Conservation (phyloP, 805 yeast genomes). For the Candida germanica region DNA sequence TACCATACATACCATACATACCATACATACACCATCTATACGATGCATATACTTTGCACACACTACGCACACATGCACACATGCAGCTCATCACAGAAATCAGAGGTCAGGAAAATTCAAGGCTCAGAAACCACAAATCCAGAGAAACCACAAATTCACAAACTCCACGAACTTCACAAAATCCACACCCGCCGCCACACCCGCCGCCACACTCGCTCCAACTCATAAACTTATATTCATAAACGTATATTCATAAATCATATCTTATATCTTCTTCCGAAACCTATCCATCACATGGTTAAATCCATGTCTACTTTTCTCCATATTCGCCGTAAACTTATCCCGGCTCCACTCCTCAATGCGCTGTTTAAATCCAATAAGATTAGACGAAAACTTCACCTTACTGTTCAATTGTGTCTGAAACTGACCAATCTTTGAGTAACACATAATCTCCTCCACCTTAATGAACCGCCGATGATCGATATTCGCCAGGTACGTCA, state of each 20-base stretch:
- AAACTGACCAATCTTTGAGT: slow-evolving; percentile 33
- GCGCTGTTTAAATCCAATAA: slow-evolving; percentile 62
- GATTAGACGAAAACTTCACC: slow-evolving; percentile 72
- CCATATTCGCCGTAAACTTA: slow-evolving; percentile 65
- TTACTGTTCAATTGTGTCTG: slow-evolving; percentile 50
- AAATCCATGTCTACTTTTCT: slow-evolving; percentile 68
- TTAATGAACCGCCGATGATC: slow-evolving; percentile 78
- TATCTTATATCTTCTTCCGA: slow-evolving; percentile 19
- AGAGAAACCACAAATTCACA: too few relatives aligned
- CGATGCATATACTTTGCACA: too few relatives aligned
- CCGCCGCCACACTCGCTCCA: too few relatives aligned
- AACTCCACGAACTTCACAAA: too few relatives aligned
- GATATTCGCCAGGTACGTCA: slow-evolving; percentile 73
- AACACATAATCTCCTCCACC: slow-evolving; percentile 74
- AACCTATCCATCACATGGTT: slow-evolving; percentile 70
- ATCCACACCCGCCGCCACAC: too few relatives aligned
- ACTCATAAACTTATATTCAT: too few relatives aligned
- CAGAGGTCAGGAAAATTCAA: too few relatives aligned
- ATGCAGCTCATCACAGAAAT: too few relatives aligned
- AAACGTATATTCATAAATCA: not conserved
- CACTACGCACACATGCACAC: too few relatives aligned
- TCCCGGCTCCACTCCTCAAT: slow-evolving; percentile 81
- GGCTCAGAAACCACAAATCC: too few relatives aligned
- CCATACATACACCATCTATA: too few relatives aligned
- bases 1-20: too few relatives aligned